Base-by-base conservation (phyloP, 805 yeast species). In the Ascoidea asiatica region DNA sequence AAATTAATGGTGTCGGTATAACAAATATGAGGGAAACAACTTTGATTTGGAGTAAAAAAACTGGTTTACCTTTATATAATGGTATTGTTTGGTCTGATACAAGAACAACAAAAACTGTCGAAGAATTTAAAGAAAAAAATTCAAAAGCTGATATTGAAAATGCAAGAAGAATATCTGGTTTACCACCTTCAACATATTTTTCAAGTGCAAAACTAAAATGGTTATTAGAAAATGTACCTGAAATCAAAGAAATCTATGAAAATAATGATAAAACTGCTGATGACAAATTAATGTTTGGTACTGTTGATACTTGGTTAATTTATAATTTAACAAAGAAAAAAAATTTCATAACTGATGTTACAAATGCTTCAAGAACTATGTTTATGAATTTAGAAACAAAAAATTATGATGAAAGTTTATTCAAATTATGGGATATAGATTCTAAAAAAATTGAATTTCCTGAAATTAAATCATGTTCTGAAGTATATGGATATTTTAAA, bases 81-180 rank as follows among this genome's bases (percentile, higher is more conserved):
- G 97, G 96, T 56, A 86, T 89, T 60, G 95, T 89, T 36, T 89
- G 97, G 97, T 85, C 90, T 50, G 97, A 89, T 64, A 84, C 95
- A 38, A 75, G 97, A 57, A 90, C 95, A 38, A 65, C 83, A 7
- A 76, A 70, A 18, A 72, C 84, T 42, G 88, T 87, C 44, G 73
- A 74, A 49, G 73, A 77, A 51, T 69, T 81, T 58, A 73, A 72
- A 53, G 65, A 69, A 46, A 67, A 68, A 52, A 69, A 73, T 21
- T 68, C 79, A 21, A 70, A 67, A 39, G 79, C 73, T 29, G 69
- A 69, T 42, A 72, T 83, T 50, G 75, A 72, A 39, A 69, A 68
- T 44, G 67, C 87, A 53, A 70, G 75, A 54, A 67, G 72, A 52
- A 75, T 73, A 52, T 81, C 86, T 39, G 97, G 97, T 7, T 73